Conservation (phyloP, 345 rosid species). For the Triadica sebifera region DNA sequence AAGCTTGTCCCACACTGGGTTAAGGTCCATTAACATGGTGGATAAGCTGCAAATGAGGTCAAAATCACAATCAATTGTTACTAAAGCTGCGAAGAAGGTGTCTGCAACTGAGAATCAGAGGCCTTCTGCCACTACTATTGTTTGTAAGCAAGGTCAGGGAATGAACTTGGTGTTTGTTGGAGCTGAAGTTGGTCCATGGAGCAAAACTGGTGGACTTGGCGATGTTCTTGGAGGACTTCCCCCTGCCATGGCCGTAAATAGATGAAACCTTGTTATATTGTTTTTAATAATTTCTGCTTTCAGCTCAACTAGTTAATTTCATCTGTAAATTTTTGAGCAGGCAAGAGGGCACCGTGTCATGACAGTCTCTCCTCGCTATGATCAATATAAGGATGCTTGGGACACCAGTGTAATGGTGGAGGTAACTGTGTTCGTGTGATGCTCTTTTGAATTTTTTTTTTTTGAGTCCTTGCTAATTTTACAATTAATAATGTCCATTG, state of each 20-base stretch:
- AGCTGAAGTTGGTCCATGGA: constrained; percentile 83
- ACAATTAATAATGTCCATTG: neutral
- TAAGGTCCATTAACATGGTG: constrained; percentile 51
- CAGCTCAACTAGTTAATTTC: neutral
- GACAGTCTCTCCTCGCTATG: constrained; percentile 78
- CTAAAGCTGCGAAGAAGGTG: constrained; percentile 29
- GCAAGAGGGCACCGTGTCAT: constrained; percentile 89
- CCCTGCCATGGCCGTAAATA: constrained; percentile 69
- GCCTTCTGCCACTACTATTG: constrained; percentile 27
- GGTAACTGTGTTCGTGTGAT: constrained; percentile 24
- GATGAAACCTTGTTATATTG: no score
- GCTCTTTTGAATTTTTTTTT: neutral
- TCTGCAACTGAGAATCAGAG: constrained; percentile 17
- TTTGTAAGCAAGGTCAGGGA: constrained; percentile 40
- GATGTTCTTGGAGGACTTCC: constrained; percentile 89
- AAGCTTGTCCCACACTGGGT: constrained; percentile 42
- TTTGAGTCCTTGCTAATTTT: neutral
- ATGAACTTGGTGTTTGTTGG: constrained; percentile 57
- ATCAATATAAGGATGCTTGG: constrained; percentile 96
- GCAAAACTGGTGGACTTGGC: constrained; percentile 94
- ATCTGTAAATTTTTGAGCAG: constrained; percentile 26
- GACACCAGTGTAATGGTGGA: constrained; percentile 55
- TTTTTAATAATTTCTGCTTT: no score
- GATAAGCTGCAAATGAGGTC: constrained; percentile 44
- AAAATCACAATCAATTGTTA: constrained; percentile 24